phyloP scores from a whole-genome alignment of 1,284 basidiomycete species.

The Papiliotrema terrestris region DNA sequence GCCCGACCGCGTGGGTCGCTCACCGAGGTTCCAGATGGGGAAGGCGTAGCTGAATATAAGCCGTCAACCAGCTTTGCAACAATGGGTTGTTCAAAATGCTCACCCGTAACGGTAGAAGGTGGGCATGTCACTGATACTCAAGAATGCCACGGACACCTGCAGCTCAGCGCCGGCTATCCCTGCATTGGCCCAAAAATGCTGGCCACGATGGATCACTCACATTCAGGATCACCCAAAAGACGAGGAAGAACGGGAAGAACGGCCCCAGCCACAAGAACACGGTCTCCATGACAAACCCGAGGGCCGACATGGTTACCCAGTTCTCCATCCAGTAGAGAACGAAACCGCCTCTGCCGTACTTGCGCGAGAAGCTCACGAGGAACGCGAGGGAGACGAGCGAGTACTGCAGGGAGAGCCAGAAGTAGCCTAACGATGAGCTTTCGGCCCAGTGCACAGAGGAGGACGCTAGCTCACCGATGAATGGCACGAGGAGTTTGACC shows the following conservation, averaged over 20 bases:
- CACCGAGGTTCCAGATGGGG: conserved; percentile 38
- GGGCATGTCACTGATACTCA: conserved; percentile 31
- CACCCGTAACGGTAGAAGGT: conserved; percentile 39
- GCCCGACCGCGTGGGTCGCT: background rate
- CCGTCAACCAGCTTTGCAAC: too few relatives aligned
- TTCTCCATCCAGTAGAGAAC: conserved; percentile 42
- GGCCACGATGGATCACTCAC: conserved; percentile 15
- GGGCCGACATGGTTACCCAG: conserved; percentile 35
- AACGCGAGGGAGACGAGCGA: conserved; percentile 42
- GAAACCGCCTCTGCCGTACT: conserved; percentile 38
- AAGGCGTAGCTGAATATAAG: conserved; percentile 21
- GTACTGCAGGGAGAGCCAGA: conserved; percentile 41
- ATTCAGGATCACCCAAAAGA: conserved; percentile 39
- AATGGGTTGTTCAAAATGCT: too few relatives aligned
- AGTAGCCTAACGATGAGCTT: conserved; percentile 17
- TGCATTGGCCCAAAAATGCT: background rate
- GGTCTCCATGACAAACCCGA: conserved; percentile 44
- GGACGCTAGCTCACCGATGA: conserved; percentile 13
- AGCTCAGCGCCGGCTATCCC: background rate
- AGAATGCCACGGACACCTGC: conserved; percentile 30
- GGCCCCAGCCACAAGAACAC: conserved; percentile 33
- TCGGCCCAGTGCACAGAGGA: background rate
- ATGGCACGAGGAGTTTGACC: conserved; percentile 31
- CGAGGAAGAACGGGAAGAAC: conserved; percentile 44
- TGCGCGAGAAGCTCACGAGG: conserved; percentile 27